A percentile compares a stretch with the other conserved stretches of the same genome.
Evolutionary conservation across 2,329 filamentous ascomycete genomes (phyloP).

Genomic region (Colletotrichum sp.): DNA sequence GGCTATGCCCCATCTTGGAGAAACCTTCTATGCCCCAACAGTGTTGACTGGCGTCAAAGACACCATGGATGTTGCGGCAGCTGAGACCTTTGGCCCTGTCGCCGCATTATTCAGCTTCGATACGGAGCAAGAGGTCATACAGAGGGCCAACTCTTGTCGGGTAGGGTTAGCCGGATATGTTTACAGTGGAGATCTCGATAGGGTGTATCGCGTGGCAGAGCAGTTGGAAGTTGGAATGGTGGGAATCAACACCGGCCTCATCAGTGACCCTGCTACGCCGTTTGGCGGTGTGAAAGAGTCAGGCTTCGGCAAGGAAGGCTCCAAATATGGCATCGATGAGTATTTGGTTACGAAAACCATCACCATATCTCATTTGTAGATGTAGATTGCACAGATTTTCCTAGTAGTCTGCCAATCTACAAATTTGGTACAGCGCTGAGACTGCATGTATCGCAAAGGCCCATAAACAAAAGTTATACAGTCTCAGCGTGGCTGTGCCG

Average conservation of each 20-base stretch:
- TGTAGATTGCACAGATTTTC: accelerated
- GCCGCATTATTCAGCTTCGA: conserved; percentile 89
- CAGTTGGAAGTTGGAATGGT: conserved; percentile 86
- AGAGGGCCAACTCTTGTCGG: conserved; percentile 79
- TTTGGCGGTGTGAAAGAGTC: conserved; percentile 87
- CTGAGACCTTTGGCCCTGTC: conserved; percentile 96
- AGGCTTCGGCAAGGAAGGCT: conserved; percentile 81
- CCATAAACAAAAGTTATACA: too few species aligned
- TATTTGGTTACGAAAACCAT: conserved; percentile 75
- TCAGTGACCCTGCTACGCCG: conserved; percentile 61
- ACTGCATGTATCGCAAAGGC: neutral
- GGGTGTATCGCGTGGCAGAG: conserved; percentile 68
- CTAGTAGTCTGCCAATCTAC: neutral
- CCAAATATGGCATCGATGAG: conserved; percentile 77
- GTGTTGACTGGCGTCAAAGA: conserved; percentile 85
- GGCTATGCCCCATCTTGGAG: conserved; percentile 64
- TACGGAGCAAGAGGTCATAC: conserved; percentile 86
- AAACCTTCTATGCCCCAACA: conserved; percentile 90
- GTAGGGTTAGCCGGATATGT: conserved; percentile 96
- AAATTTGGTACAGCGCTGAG: neutral
- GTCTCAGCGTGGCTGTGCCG: neutral
- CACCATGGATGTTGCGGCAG: conserved; percentile 82
- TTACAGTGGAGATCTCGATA: conserved; percentile 71
- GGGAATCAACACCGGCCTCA: conserved; percentile 78
- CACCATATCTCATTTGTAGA: neutral